Evolutionary conservation across 495 filamentous ascomycete species (phyloP).

Genomic region (Hypoxylon rickii): DNA sequence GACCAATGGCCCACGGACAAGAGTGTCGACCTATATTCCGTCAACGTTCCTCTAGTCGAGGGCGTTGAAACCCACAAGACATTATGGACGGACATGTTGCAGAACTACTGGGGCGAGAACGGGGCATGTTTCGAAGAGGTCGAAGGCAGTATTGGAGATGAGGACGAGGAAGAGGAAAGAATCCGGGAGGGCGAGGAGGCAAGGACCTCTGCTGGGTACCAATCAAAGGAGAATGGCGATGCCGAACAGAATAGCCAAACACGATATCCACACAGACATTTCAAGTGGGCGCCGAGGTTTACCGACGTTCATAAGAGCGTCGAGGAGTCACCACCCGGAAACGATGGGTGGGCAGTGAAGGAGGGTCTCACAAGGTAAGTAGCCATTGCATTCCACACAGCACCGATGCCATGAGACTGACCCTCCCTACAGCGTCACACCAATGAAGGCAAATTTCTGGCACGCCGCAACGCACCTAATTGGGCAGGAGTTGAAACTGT

Average conservation of each 20-base stretch:
- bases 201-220: constrained; percentile 1
- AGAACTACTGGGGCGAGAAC: constrained; percentile 79
- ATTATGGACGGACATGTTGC: constrained; percentile 79
- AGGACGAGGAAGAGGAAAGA: constrained; percentile 66
- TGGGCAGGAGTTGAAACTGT: constrained; percentile 83
- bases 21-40: constrained; percentile 75
- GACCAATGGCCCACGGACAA: constrained; percentile 70
- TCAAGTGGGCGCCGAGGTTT: constrained; percentile 91
- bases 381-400: not conserved
- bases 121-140: constrained; percentile 84
- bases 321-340: constrained; percentile 76
- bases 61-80: constrained; percentile 69
- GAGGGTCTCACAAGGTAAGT: constrained; percentile 85
- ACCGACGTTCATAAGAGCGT: constrained; percentile 83
- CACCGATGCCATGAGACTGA: constrained; percentile 8
- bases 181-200: constrained; percentile 63
- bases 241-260: constrained; percentile 35
- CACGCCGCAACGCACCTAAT: constrained; percentile 64
- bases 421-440: constrained; percentile 69
- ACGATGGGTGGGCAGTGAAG: constrained; percentile 93
- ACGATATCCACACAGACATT: constrained; percentile 75
- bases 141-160: constrained; percentile 61
- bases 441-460: constrained; percentile 90
- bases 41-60: constrained; percentile 83
- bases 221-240: constrained; percentile 27